Percentiles rank a stretch among this genome's conserved stretches.
phyloP scores from a whole-genome alignment of 768 basidiomycete species.

The Leccinum broughii region DNA sequence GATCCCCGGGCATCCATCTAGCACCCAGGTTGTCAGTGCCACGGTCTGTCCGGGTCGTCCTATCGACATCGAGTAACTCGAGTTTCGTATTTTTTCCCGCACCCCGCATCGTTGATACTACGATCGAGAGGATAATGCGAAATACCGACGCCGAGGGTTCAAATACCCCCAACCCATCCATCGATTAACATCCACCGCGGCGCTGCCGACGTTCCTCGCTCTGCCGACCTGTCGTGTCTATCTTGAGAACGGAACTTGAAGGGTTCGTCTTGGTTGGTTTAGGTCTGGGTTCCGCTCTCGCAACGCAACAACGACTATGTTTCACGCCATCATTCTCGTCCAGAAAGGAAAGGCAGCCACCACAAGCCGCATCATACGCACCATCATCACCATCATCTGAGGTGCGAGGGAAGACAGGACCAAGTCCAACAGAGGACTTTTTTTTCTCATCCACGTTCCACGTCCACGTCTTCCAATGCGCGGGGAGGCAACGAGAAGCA shows the following conservation, averaged over 20 bases:
- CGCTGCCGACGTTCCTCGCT: not conserved
- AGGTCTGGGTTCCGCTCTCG: not conserved
- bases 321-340: not conserved
- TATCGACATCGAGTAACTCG: not conserved
- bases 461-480: not conserved
- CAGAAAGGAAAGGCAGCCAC: not conserved
- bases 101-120: not conserved
- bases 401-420: not conserved
- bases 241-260: not conserved
- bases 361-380: not conserved
- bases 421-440: not conserved
- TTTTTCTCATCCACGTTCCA: not conserved
- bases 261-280: not conserved
- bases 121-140: not conserved
- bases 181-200: not conserved
- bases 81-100: not conserved
- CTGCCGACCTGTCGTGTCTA: slow-evolving; percentile 14
- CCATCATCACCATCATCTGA: not conserved
- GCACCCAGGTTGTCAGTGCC: not conserved
- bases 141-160: not conserved
- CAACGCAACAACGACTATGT: not conserved
- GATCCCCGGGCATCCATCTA: slow-evolving; percentile 1
- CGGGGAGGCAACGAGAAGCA: slow-evolving; percentile 7
- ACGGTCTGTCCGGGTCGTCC: not conserved
- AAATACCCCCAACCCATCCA: not conserved